These are phyloP conservation scores for Raffaelea deltoideospora DNA, from an alignment of 2,329 filamentous ascomycete genomes.

Conservation along the genomic window DNA sequence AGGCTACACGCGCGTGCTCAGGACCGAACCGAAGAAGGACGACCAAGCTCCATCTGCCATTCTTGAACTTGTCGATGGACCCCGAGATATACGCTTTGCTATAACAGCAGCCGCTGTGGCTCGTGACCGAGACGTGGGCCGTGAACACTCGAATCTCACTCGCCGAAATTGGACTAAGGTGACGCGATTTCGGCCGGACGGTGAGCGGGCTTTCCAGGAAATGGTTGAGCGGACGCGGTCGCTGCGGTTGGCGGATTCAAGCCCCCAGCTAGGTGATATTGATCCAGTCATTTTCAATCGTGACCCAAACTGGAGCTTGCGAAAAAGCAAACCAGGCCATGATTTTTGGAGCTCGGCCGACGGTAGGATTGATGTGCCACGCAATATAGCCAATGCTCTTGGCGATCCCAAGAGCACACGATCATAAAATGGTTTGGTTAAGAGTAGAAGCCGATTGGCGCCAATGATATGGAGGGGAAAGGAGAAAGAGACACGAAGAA, in stretches of 20 bases:
- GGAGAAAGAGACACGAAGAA: neutral
- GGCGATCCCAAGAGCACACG: neutral
- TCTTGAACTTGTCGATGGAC: conserved; percentile 87
- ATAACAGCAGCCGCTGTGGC: conserved; percentile 81
- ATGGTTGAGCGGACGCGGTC: conserved; percentile 34
- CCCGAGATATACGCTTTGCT: conserved; percentile 84
- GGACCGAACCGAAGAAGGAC: conserved; percentile 67
- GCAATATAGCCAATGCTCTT: neutral
- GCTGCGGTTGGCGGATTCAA: conserved; percentile 16
- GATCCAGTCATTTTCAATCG: conserved; percentile 5
- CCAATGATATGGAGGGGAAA: neutral
- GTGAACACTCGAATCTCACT: conserved; percentile 55
- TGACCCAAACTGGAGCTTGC: neutral
- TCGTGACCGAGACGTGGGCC: conserved; percentile 38
- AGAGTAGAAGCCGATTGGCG: too few relatives aligned
- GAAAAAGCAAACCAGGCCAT: conserved; percentile 5
- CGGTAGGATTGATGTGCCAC: neutral
- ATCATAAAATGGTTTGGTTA: too few relatives aligned
- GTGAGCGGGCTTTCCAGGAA: conserved; percentile 51
- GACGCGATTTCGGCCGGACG: conserved; percentile 54
- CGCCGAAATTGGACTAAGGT: conserved; percentile 70
- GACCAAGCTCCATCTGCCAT: conserved; percentile 86
- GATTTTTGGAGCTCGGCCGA: conserved; percentile 5
- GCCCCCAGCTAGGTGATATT: conserved; percentile 9
- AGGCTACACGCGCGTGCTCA: conserved; percentile 88